phyloP scores from a whole-genome alignment of 305 asterid genomes.

The Rubia occidens region DNA sequence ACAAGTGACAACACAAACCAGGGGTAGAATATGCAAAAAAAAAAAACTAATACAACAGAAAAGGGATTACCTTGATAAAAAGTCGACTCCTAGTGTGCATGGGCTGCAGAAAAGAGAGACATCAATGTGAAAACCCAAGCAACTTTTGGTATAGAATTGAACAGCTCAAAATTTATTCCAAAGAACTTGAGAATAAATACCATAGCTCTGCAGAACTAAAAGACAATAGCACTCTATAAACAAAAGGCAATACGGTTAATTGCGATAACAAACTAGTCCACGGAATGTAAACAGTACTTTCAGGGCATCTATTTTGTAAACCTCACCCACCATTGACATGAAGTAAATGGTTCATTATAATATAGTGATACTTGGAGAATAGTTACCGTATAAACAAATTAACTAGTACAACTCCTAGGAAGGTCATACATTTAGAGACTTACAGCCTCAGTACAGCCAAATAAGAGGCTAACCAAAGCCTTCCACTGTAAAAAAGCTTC shows the following conservation, averaged over 20 bases:
- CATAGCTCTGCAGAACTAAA: conserved; percentile 1
- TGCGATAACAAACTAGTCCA: neutral
- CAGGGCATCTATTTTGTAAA: neutral
- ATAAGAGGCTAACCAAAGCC: conserved; percentile 55
- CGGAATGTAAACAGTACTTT: neutral
- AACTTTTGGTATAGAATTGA: neutral
- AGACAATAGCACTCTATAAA: neutral
- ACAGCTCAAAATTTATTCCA: neutral
- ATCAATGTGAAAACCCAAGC: conserved; percentile 5
- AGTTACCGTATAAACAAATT: neutral
- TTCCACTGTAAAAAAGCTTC: conserved; percentile 94
- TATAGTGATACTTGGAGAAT: too few species aligned
- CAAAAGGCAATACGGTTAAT: neutral
- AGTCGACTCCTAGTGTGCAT: conserved; percentile 65
- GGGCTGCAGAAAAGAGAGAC: conserved; percentile 48
- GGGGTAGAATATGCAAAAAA: conserved; percentile 2
- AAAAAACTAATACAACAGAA: conserved; percentile 7
- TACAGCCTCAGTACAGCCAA: conserved; percentile 87
- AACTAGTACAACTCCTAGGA: neutral
- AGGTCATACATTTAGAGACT: conserved; percentile 22
- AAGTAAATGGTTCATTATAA: too few species aligned
- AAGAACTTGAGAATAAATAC: neutral
- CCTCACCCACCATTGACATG: neutral
- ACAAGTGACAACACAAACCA: conserved; percentile 7
- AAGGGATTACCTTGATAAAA: conserved; percentile 62